Percentiles rank a stretch among this genome's conserved stretches.
phyloP scores from a whole-genome alignment of 306 rosid genomes.

The Sicyos baderoa region DNA sequence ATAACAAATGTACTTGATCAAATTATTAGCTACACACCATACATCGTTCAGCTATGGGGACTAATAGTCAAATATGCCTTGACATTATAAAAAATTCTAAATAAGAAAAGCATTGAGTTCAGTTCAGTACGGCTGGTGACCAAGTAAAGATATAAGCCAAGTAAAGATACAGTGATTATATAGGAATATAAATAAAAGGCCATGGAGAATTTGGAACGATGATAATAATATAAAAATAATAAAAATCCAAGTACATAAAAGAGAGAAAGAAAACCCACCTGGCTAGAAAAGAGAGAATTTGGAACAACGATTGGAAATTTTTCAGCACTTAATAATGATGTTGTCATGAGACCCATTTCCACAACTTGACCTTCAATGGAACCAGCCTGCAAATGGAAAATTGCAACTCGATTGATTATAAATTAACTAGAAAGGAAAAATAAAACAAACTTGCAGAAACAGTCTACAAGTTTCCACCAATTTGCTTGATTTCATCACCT shows the following conservation, averaged over 20 bases:
- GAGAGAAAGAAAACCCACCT: conserved; percentile 31
- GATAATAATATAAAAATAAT: background rate
- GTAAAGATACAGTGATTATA: no score
- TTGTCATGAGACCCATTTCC: conserved; percentile 86
- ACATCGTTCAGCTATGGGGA: background rate
- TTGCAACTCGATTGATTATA: background rate
- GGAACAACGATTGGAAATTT: conserved; percentile 86
- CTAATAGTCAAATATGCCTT: background rate
- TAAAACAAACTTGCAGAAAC: background rate
- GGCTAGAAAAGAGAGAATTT: conserved; percentile 78
- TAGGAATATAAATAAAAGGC: no score
- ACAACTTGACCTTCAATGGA: conserved; percentile 84
- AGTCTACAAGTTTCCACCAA: background rate
- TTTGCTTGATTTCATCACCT: background rate
- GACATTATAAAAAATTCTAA: background rate
- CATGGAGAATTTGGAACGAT: no score
- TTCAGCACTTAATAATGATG: conserved; percentile 74
- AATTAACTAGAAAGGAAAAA: background rate
- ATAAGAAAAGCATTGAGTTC: background rate
- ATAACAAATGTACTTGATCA: background rate
- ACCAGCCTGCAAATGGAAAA: conserved; percentile 60
- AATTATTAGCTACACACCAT: background rate
- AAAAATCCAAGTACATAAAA: no score
- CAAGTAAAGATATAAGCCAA: no score
- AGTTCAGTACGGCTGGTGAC: background rate